phyloP scores from a whole-genome alignment of 257 asterid genomes.

The Gynochthodes officinalis region DNA sequence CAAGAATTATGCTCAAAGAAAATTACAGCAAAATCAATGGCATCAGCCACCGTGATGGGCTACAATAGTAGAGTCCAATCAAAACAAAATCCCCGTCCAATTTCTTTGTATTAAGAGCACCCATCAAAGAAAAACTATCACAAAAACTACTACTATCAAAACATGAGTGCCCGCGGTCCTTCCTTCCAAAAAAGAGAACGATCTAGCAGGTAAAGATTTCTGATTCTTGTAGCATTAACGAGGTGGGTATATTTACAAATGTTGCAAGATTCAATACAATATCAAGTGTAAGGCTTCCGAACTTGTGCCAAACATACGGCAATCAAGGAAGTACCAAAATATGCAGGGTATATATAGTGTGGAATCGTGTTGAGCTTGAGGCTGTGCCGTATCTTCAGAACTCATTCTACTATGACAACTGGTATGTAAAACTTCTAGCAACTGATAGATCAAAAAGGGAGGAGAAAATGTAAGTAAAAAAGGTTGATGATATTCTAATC shows the following conservation, averaged over 20 bases:
- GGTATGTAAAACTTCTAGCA: slow-evolving; percentile 22
- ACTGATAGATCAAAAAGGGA: slow-evolving; percentile 25
- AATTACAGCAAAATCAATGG: background rate
- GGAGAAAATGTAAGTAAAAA: slow-evolving; percentile 6
- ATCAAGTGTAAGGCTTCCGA: background rate
- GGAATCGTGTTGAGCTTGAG: no score
- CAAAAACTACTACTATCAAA: background rate
- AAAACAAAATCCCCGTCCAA: background rate
- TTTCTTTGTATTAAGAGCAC: background rate
- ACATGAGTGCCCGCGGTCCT: slow-evolving; percentile 10
- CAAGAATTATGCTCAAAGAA: no score
- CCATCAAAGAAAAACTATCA: background rate
- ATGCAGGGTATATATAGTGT: background rate
- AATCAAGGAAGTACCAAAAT: background rate
- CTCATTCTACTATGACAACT: slow-evolving; percentile 18
- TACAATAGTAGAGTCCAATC: background rate
- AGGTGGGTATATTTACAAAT: slow-evolving; percentile 13
- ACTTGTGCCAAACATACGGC: background rate
- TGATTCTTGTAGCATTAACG: background rate
- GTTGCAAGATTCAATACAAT: background rate
- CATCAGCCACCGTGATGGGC: background rate
- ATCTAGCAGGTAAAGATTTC: background rate
- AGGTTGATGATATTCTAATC: background rate
- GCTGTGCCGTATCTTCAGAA: no score
- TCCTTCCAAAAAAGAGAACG: background rate